A percentile compares a stretch with the other conserved stretches of the same genome.
phyloP scores from a whole-genome alignment of 192 early-diverging fungal species.

The Phlyctochytrium arcticum region DNA sequence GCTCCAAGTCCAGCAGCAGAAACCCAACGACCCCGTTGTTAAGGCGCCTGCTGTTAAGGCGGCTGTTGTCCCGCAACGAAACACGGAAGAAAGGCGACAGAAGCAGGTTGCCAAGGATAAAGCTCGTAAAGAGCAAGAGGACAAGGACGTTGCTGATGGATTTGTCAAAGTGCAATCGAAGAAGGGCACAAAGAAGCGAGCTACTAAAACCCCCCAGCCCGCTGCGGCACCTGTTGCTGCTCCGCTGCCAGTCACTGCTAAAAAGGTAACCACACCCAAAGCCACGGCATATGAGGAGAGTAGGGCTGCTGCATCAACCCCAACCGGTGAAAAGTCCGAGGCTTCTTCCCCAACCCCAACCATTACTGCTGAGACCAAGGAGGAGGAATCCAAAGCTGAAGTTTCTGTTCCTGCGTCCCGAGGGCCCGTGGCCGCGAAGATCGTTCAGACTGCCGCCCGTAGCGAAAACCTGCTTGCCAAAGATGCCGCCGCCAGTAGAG shows the following conservation, averaged over 20 bases:
- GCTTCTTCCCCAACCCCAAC: too few relatives aligned
- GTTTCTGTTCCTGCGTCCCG: too few relatives aligned
- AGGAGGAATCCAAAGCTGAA: neutral
- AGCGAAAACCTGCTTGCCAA: slow-evolving; percentile 31
- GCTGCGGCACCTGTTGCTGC: neutral
- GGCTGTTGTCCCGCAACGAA: neutral
- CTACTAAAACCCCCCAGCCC: neutral
- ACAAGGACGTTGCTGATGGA: slow-evolving; percentile 33
- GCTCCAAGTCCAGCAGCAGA: slow-evolving; percentile 26
- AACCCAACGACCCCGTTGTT: neutral
- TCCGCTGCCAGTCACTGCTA: neutral
- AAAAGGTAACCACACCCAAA: neutral
- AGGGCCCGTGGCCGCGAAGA: neutral
- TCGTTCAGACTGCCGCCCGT: slow-evolving; percentile 31
- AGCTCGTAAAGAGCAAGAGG: slow-evolving; percentile 31
- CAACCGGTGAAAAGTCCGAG: too few relatives aligned
- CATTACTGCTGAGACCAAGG: too few relatives aligned
- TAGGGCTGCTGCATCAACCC: too few relatives aligned
- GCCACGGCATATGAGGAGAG: neutral
- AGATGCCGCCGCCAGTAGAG: neutral
- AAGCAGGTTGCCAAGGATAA: slow-evolving; percentile 24
- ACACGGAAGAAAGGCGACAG: slow-evolving; percentile 10
- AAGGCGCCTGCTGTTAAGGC: neutral
- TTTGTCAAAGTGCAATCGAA: slow-evolving; percentile 37
- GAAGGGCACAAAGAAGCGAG: slow-evolving; percentile 8